Base-by-base conservation (phyloP, 2,329 filamentous ascomycete genomes). In the Pseudocercospora fijiensis region DNA sequence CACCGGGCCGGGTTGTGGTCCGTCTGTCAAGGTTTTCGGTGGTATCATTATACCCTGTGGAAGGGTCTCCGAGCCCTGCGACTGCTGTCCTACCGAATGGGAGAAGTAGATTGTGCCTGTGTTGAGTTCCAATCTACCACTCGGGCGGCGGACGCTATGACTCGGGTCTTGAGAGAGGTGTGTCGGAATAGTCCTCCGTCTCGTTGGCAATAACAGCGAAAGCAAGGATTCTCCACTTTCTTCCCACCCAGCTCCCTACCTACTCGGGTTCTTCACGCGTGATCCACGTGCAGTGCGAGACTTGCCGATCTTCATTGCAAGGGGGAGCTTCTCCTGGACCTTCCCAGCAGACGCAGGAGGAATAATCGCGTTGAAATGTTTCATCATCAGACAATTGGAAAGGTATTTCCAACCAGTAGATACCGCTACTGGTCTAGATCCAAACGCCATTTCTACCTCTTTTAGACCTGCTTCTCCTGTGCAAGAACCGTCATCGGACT, bases 201-300 rank as follows among this genome's bases (percentile, higher is more conserved):
- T 52, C 22, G 49, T 53, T 53, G 49, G 49, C 49, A 53, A 53
- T 30, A 28, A 28, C 20, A 30, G 26, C 26, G 28, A 30, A 52
- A n/a, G 49, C 49, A 53, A 28, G 49, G 49, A 53, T 53, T 53
- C 49, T 53, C 49, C 49, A 53, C 49, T 53, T 41, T 53, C 49
- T 53, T 53, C 49, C 16, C 28, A 24, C 16, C 49, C 49, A 53
- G 16, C 22, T 28, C 28, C 10, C 49, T 53, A 27, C 22, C 49
- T 7, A 53, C 16, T 26, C 26, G 22, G 26, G 49, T 20, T 28
- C 49, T 18, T 28, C 24, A 53, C 49, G 26, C 26, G 49, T 27
- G 6, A n/a, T 30, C 49, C 49, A 53, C 49, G 49, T 53, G 49
- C 49, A 28, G 26, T 26, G 49, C 49, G 26, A 53, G 24, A 26